phyloP scores from a whole-genome alignment of 1,139 yeast species.

The Pichia sp. region DNA sequence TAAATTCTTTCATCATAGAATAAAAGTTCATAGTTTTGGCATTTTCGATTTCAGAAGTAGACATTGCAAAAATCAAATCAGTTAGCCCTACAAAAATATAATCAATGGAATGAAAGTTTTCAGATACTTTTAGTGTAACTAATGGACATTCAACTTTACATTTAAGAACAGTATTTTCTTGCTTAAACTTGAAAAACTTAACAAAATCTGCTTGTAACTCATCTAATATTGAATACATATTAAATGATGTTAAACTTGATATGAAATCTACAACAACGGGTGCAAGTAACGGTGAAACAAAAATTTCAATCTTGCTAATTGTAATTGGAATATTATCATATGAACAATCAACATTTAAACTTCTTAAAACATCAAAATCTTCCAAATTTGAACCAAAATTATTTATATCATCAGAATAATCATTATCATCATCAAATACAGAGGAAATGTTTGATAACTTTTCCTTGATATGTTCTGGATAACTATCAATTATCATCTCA shows the following conservation, averaged over 20 bases:
- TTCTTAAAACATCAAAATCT: slow-evolving; percentile 9
- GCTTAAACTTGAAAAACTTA: slow-evolving; percentile 28
- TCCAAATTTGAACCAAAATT: slow-evolving; percentile 10
- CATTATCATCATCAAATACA: slow-evolving; percentile 15
- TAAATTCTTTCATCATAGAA: slow-evolving; percentile 6
- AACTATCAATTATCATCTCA: slow-evolving; percentile 34
- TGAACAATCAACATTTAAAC: slow-evolving; percentile 30
- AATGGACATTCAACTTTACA: slow-evolving; percentile 45
- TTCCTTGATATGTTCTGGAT: slow-evolving; percentile 25
- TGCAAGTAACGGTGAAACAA: slow-evolving; percentile 35
- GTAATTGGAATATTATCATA: slow-evolving; percentile 52
- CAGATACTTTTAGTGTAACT: slow-evolving; percentile 42
- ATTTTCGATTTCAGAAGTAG: neutral
- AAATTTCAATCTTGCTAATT: slow-evolving; percentile 39
- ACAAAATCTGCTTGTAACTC: slow-evolving; percentile 58
- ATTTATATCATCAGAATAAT: slow-evolving; percentile 6
- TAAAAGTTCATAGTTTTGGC: slow-evolving; percentile 2
- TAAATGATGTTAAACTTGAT: slow-evolving; percentile 29
- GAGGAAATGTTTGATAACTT: slow-evolving; percentile 10
- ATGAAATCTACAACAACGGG: slow-evolving; percentile 31
- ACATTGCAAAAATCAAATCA: slow-evolving; percentile 6
- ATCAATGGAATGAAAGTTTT: slow-evolving; percentile 10
- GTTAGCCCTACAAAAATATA: slow-evolving; percentile 8
- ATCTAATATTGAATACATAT: slow-evolving; percentile 51
- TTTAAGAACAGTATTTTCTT: slow-evolving; percentile 7